Conservation (phyloP, 2,329 filamentous ascomycete genomes). For the Fusarium oxysporum region DNA sequence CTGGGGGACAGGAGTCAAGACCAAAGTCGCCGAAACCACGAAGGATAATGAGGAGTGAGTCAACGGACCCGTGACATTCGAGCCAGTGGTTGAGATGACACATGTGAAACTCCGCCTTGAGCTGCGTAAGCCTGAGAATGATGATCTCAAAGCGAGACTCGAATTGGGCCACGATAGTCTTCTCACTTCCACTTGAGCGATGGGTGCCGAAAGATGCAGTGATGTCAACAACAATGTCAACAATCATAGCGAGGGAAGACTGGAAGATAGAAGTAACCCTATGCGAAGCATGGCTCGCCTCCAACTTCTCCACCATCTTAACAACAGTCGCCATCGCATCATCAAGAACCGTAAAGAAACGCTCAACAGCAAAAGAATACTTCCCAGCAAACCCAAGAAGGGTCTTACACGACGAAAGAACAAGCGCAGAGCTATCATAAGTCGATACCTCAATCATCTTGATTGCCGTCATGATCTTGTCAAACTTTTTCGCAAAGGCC, state of each 20-base stretch:
- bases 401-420: background rate
- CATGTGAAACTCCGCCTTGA: background rate
- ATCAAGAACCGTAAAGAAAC: background rate
- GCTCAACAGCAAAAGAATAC: background rate
- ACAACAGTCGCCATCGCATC: background rate
- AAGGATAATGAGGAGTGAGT: background rate
- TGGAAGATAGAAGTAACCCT: background rate
- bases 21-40: constrained; percentile 1
- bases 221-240: background rate
- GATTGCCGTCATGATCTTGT: background rate
- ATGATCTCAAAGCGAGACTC: background rate
- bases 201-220: background rate
- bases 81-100: background rate
- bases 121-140: background rate
- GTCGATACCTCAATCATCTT: background rate
- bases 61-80: background rate
- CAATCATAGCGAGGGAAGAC: background rate
- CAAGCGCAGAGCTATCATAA: background rate
- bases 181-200: background rate
- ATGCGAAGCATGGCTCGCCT: background rate
- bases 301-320: background rate
- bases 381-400: background rate
- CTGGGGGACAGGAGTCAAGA: background rate
- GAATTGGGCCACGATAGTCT: background rate
- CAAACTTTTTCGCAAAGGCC: background rate